Conservation (phyloP, 2,329 filamentous ascomycete species). For the Zymoseptoria passerinii region DNA sequence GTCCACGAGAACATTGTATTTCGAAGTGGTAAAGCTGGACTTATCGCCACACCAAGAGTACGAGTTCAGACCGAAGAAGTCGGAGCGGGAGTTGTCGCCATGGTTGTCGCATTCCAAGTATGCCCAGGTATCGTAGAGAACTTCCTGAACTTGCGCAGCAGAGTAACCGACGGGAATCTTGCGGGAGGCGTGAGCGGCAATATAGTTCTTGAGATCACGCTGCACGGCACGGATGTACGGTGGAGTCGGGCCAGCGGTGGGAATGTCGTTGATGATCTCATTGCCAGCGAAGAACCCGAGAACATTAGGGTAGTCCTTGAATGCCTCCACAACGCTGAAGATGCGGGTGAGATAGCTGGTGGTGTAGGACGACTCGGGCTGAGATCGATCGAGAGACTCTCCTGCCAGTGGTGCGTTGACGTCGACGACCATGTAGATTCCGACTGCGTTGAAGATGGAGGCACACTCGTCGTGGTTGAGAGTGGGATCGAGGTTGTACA, state of each 20-base stretch:
- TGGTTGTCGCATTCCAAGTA: slow-evolving; percentile 59
- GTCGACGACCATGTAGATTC: slow-evolving; percentile 59
- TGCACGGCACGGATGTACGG: slow-evolving; percentile 54
- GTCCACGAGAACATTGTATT: slow-evolving; percentile 54
- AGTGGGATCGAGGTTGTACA: slow-evolving; percentile 55
- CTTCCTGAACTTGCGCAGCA: slow-evolving; percentile 64
- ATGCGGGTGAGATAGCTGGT: slow-evolving; percentile 49
- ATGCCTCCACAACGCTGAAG: slow-evolving; percentile 57
- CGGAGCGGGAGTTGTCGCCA: slow-evolving; percentile 53
- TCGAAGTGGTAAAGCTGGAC: slow-evolving; percentile 54
- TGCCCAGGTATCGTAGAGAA: slow-evolving; percentile 66
- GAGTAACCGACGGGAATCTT: slow-evolving; percentile 60
- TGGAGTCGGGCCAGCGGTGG: slow-evolving; percentile 44
- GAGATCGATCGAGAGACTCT: slow-evolving; percentile 48
- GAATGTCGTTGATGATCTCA: slow-evolving; percentile 57
- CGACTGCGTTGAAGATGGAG: slow-evolving; percentile 57
- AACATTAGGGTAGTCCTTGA: slow-evolving; percentile 58
- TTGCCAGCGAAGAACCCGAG: slow-evolving; percentile 61
- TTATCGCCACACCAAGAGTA: slow-evolving; percentile 66
- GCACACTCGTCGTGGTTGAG: slow-evolving; percentile 55
- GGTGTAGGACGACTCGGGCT: slow-evolving; percentile 49
- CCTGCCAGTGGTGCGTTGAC: slow-evolving; percentile 54
- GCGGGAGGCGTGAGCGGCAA: slow-evolving; percentile 49
- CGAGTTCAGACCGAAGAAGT: slow-evolving; percentile 71
- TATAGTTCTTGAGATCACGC: slow-evolving; percentile 62